Evolutionary conservation across 176 grass and related monocot species (phyloP).

Genomic region (Dendrocalamus sinicus): DNA sequence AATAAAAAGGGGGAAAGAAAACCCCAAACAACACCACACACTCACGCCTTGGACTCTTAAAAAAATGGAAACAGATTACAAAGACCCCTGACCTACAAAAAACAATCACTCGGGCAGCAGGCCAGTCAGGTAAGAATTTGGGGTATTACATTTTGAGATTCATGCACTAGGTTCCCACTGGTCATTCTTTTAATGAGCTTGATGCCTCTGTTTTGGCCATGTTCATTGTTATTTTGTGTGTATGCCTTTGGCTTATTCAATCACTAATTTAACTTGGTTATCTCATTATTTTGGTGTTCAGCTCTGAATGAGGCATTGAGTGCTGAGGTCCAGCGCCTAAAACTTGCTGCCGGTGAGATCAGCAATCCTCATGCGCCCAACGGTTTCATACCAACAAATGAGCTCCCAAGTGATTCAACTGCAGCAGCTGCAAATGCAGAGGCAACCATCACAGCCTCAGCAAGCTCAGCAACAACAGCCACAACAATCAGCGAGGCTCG

Average conservation of each 20-base stretch:
- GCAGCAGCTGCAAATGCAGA: slow-evolving; percentile 58
- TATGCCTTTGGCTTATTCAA: not conserved
- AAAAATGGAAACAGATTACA: too few relatives aligned
- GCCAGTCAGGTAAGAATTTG: too few relatives aligned
- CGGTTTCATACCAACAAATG: slow-evolving; percentile 51
- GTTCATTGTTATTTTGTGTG: not conserved
- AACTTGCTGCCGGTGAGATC: slow-evolving; percentile 54
- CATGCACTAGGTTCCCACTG: not conserved
- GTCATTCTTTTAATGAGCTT: not conserved
- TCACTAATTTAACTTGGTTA: slow-evolving; percentile 20
- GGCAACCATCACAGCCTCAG: slow-evolving; percentile 45
- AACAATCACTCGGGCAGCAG: too few relatives aligned
- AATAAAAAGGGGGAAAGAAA: too few relatives aligned
- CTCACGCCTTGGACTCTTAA: too few relatives aligned
- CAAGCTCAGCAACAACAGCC: slow-evolving; percentile 40
- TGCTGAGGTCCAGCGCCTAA: slow-evolving; percentile 63
- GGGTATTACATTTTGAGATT: not conserved
- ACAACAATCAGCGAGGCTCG: slow-evolving; percentile 41
- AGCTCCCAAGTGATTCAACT: slow-evolving; percentile 62
- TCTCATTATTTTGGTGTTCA: slow-evolving; percentile 45
- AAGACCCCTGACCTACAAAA: too few relatives aligned
- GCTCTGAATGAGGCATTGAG: slow-evolving; percentile 77
- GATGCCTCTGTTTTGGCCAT: slow-evolving; percentile 6
- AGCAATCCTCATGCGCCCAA: slow-evolving; percentile 44
- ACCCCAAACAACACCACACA: too few relatives aligned